Conservation (phyloP, 1,284 basidiomycete species). For the Coriolopsis trogii region DNA sequence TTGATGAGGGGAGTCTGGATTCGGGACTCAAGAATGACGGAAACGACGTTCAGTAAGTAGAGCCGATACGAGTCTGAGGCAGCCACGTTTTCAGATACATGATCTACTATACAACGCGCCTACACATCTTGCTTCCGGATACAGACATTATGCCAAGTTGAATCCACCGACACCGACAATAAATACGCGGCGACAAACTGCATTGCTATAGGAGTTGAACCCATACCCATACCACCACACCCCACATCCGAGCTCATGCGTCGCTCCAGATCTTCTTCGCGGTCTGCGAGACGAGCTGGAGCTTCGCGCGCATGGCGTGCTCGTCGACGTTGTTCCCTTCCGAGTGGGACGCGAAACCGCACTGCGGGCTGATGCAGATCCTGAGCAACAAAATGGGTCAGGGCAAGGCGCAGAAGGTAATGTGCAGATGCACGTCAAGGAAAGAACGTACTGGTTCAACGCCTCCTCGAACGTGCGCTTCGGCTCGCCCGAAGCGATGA, state of each 20-base stretch:
- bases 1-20: too few species aligned
- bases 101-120: too few species aligned
- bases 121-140: too few species aligned
- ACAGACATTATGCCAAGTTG: not conserved
- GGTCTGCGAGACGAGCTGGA: conserved; percentile 51
- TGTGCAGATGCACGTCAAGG: not conserved
- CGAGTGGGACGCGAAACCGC: conserved; percentile 73
- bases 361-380: conserved; percentile 73
- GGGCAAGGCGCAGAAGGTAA: not conserved
- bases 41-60: too few species aligned
- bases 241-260: not conserved
- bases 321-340: conserved; percentile 65
- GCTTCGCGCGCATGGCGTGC: conserved; percentile 54
- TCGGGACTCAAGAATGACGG: too few species aligned
- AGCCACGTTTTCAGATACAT: not conserved
- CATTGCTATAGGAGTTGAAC: not conserved
- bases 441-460: conserved; percentile 55
- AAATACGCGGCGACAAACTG: not conserved
- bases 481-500: conserved; percentile 54
- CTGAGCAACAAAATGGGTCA: conserved; percentile 38
- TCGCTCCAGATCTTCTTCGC: conserved; percentile 56
- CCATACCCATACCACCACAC: not conserved
- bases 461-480: conserved; percentile 57
- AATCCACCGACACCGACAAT: not conserved
- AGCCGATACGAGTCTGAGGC: not conserved